phyloP scores from a whole-genome alignment of 345 rosid genomes.

The Sisymbrium irio region DNA sequence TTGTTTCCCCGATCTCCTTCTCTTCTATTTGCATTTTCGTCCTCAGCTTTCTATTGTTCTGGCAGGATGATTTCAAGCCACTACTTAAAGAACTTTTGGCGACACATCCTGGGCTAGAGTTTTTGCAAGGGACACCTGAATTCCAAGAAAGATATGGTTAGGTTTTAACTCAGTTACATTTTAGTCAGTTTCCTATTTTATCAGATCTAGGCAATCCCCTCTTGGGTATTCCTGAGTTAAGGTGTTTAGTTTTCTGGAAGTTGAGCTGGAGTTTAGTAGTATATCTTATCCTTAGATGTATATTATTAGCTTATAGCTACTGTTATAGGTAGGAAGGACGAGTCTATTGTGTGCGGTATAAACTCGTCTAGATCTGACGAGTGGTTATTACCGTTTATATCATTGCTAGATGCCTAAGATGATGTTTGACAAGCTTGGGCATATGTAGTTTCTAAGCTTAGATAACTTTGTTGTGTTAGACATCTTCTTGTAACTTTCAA shows the following conservation, averaged over 20 bases:
- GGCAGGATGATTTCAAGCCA: conserved; percentile 90
- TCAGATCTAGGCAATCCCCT: neutral
- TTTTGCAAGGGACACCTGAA: conserved; percentile 94
- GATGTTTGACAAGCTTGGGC: neutral
- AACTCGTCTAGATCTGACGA: too few relatives aligned
- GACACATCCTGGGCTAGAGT: conserved; percentile 95
- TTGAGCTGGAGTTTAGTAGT: neutral
- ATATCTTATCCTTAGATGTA: neutral
- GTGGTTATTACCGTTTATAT: neutral
- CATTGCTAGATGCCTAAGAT: neutral
- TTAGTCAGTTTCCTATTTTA: neutral
- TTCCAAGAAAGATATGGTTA: conserved; percentile 99
- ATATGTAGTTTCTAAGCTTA: neutral
- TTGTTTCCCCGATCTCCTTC: neutral
- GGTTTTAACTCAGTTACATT: conserved; percentile 23
- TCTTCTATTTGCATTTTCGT: neutral
- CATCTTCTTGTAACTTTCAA: neutral
- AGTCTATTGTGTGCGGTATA: neutral
- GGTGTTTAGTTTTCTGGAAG: neutral
- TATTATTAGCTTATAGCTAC: neutral
- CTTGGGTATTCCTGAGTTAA: neutral
- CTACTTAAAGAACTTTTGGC: conserved; percentile 84
- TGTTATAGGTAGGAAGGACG: neutral
- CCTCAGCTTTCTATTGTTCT: conserved; percentile 22
- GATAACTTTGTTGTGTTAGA: neutral